Evolutionary conservation across 2,329 filamentous ascomycete species (phyloP), one percentile per base, ranked within the genome.

Genomic region (Aspergillus piperis): DNA sequence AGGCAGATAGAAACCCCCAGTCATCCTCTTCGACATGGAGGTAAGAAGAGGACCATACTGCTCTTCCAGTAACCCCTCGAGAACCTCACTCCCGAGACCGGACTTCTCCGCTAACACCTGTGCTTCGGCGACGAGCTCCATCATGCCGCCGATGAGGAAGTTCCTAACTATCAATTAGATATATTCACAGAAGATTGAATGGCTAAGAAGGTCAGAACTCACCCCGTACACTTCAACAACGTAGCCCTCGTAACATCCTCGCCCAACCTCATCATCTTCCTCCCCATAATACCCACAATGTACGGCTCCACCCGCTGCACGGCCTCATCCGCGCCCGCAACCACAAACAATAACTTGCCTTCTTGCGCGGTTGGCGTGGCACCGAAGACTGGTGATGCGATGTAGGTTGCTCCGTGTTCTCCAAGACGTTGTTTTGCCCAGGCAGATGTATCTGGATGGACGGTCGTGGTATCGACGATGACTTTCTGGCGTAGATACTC

Each of bases 91-190:
- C 3, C 65, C 68, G 1, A 73, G 59, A 0, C 70, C 67, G 1
- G 67, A 71, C 54, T 71, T 73, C 17, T 74, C 72, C 2, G 71
- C 71, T 36, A 74, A 65, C 7, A 73, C 70, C 15, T 71, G 71
- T 2, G 70, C 70, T 54, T 74, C 71, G 5, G 66, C 66, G 0
- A 74, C 60, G 8, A 73, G 59, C 32, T 74, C 71, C 64, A 66
- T 68, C 27, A 66, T 50, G 17, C 64, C 62, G 7, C 64, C 65
- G 1, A 60, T 60, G 11, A 69, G 52, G 27, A 69, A 67, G 41
- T 67, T 68, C 2, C 65, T 67, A 19, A 11, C 6, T 0, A 27
- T 10, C 3, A 15, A 2, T 49, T 21, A 49, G 10, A n/a, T 8
- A 25, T 5, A 15, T 30, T 23, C 30, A 32, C 10, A 8, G 10